Evolutionary conservation across 2,329 filamentous ascomycete species (phyloP).

Genomic region (Rhynchosporium secalis): DNA sequence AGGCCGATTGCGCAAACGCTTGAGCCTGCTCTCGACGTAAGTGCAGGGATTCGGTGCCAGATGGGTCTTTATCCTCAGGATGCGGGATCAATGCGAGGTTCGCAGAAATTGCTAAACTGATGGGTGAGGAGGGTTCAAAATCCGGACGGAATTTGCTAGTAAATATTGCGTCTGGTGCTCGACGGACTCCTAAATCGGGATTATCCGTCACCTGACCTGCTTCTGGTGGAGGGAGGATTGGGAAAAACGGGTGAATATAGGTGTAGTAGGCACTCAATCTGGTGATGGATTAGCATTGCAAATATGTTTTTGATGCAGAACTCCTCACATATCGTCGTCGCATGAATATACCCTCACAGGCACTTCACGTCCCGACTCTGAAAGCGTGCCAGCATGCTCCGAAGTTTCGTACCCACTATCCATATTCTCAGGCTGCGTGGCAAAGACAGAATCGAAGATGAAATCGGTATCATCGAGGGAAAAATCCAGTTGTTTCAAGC

Average conservation of each 20-base stretch:
- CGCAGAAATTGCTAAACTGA: constrained; percentile 50
- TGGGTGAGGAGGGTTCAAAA: constrained; percentile 46
- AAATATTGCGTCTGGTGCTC: constrained; percentile 37
- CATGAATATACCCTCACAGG: constrained; percentile 30
- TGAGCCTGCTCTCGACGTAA: constrained; percentile 51
- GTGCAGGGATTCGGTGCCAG: constrained; percentile 43
- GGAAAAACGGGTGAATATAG: constrained; percentile 53
- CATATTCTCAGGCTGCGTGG: constrained; percentile 21
- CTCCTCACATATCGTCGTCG: constrained; percentile 35
- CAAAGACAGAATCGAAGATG: constrained; percentile 32
- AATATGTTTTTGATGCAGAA: too few species aligned
- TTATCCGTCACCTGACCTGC: constrained; percentile 32
- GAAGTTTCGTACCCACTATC: constrained; percentile 29
- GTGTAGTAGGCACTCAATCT: constrained; percentile 53
- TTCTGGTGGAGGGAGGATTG: constrained; percentile 49
- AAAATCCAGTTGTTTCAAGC: constrained; percentile 49
- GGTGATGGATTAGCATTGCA: background rate
- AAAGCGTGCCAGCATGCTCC: constrained; percentile 21
- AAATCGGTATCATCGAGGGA: constrained; percentile 44
- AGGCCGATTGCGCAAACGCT: constrained; percentile 48
- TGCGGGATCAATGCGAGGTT: constrained; percentile 51
- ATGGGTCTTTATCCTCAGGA: constrained; percentile 38
- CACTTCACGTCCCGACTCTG: constrained; percentile 19
- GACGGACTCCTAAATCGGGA: constrained; percentile 32
- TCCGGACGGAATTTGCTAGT: constrained; percentile 40